A percentile compares a stretch with the other conserved stretches of the same genome.
phyloP scores from a whole-genome alignment of 108 stramenopile genomes.

The Stephanodiscus minutulus region DNA sequence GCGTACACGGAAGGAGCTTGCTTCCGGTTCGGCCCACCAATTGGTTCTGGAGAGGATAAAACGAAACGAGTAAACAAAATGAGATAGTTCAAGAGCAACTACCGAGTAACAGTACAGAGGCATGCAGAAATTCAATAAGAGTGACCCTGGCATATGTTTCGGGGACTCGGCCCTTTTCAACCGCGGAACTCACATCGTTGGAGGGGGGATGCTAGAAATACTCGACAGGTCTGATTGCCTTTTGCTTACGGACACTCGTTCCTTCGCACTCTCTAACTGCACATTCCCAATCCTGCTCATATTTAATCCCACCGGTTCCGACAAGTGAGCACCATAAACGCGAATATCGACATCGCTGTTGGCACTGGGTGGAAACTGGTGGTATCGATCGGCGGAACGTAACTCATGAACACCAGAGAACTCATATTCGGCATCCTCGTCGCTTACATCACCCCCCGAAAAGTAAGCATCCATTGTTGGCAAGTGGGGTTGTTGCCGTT shows the following conservation, averaged over 20 bases:
- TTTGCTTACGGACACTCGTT: too few species aligned
- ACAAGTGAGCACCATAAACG: slow-evolving; percentile 15
- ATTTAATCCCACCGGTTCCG: background rate
- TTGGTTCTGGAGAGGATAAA: slow-evolving; percentile 36
- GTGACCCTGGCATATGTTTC: too few species aligned
- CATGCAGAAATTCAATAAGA: too few species aligned
- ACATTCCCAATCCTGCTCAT: background rate
- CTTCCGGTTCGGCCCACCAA: slow-evolving; percentile 87
- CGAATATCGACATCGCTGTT: background rate
- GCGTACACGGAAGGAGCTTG: slow-evolving; percentile 86
- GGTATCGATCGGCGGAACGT: background rate
- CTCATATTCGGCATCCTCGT: slow-evolving; percentile 21
- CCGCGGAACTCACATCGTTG: slow-evolving; percentile 29
- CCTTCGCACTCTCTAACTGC: too few species aligned
- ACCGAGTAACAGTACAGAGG: background rate
- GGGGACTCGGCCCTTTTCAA: too few species aligned
- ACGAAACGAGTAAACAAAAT: background rate
- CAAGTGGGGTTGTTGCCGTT: slow-evolving; percentile 8
- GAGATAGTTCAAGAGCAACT: background rate
- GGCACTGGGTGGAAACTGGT: background rate
- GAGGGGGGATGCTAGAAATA: slow-evolving; percentile 31
- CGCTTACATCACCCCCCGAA: slow-evolving; percentile 14
- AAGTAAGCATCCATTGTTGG: slow-evolving; percentile 18
- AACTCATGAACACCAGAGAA: background rate
- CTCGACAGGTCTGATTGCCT: slow-evolving; percentile 2